Base-by-base conservation (phyloP, 371 early-diverging fungal species). In the Mucor velutinosus region DNA sequence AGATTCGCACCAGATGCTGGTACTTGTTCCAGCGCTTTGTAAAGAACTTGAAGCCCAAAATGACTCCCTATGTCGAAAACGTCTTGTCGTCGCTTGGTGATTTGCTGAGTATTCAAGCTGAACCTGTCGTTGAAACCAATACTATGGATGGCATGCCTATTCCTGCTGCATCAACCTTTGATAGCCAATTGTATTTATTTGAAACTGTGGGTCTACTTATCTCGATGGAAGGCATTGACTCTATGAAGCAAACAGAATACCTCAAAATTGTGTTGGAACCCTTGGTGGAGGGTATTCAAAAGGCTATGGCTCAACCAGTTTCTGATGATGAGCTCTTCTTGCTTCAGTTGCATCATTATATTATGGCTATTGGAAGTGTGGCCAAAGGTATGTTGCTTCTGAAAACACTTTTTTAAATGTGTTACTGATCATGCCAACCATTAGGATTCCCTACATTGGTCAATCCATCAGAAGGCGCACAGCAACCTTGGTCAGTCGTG, bases 161-260 rank as follows among this genome's bases (percentile, higher is more conserved):
- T 37, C 83, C 85, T 27, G 75, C 83, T 21, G 82, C 80, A 8
- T 80, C 80, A 8, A 76, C 78, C 14, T 94, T 95, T 73, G 94
- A 93, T 69, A 92, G 92, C 63, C 96, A 97, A 76, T 74, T 94
- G 32, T 94, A 92, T 73, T 74, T 97, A 37, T 97, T 95, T 83
- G 98, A 98, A 76, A 90, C 95, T 4, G 95, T 92, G 58, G 96
- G 97, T 25, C 81, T 90, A 64, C 78, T 96, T 72, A 94, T 97
- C 70, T 92, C 97, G 12, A 80, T 90, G 30, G 90, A 92, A 27
- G 76, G 75, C 43, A 81, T 93, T 43, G 86, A 90, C 59, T 80
- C 83, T 17, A 79, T 84, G 63, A 88, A 90, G 61, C 94, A 95
- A 76, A 87, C 89, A 61, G 88, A 92, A 69, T 89, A 91, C 56